phyloP scores from a whole-genome alignment of 805 yeast species.

The Teunomyces cretensis region DNA sequence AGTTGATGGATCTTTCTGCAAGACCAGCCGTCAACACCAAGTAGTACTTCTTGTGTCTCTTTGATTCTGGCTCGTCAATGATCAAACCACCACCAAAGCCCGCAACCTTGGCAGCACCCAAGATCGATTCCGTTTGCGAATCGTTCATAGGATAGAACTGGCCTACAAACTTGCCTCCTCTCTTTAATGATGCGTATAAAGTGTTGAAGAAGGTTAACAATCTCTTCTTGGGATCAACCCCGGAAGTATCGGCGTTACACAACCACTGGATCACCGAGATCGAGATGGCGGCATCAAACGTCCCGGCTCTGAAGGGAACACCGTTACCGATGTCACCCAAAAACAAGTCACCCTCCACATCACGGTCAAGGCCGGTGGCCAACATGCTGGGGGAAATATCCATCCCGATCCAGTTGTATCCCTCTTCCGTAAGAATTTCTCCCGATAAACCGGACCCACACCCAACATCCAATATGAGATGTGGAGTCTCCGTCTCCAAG shows the following conservation, averaged over 20 bases:
- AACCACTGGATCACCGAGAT: conserved; percentile 97
- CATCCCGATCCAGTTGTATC: conserved; percentile 93
- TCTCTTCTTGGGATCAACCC: conserved; percentile 81
- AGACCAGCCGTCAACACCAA: conserved; percentile 86
- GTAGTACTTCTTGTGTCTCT: conserved; percentile 87
- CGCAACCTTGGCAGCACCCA: conserved; percentile 84
- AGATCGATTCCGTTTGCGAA: conserved; percentile 72
- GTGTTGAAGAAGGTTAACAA: conserved; percentile 82
- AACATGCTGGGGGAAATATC: conserved; percentile 96
- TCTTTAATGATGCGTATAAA: conserved; percentile 75
- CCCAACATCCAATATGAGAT: conserved; percentile 84
- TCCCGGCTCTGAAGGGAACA: conserved; percentile 91
- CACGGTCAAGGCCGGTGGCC: conserved; percentile 90
- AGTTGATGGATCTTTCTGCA: conserved; percentile 70
- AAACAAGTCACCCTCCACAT: conserved; percentile 89
- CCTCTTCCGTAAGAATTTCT: conserved; percentile 90
- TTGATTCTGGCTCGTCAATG: conserved; percentile 89
- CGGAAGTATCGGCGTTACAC: conserved; percentile 87
- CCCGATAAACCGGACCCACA: conserved; percentile 98
- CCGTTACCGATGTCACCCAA: conserved; percentile 93
- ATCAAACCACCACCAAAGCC: conserved; percentile 97
- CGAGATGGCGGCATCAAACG: conserved; percentile 94
- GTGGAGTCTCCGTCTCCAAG: conserved; percentile 56
- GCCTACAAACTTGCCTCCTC: conserved; percentile 97
- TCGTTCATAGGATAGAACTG: conserved; percentile 96